Evolutionary conservation across 2,329 filamentous ascomycete genomes (phyloP).

Genomic region (Dothistroma septosporum): DNA sequence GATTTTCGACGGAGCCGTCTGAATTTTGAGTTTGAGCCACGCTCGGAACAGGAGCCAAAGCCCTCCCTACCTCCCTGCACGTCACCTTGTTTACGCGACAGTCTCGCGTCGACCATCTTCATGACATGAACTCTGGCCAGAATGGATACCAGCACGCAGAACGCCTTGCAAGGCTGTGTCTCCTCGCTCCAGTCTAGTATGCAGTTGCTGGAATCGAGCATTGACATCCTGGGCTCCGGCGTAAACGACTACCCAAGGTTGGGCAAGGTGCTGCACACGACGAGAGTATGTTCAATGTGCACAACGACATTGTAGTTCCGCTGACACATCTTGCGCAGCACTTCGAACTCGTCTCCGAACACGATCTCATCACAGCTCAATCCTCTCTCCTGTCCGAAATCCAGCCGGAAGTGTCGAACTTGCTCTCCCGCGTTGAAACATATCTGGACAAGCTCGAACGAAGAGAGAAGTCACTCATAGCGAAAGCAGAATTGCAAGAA

Average conservation of each 20-base stretch:
- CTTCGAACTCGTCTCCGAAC: conserved; percentile 87
- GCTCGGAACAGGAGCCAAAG: neutral
- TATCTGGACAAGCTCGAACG: conserved; percentile 79
- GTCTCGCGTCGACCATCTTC: conserved; percentile 3
- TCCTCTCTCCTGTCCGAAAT: conserved; percentile 82
- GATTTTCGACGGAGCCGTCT: too few relatives aligned
- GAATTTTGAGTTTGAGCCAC: neutral
- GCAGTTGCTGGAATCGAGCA: conserved; percentile 59
- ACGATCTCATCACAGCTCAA: conserved; percentile 76
- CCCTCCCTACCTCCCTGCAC: neutral
- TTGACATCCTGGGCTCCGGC: conserved; percentile 58
- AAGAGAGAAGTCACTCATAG: conserved; percentile 77
- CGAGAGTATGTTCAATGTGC: conserved; percentile 46
- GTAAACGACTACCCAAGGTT: conserved; percentile 62
- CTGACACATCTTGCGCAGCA: conserved; percentile 53
- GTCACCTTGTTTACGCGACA: neutral
- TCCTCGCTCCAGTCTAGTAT: conserved; percentile 58
- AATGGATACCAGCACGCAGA: conserved; percentile 31
- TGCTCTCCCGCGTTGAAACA: conserved; percentile 76
- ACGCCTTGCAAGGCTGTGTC: conserved; percentile 57
- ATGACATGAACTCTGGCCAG: neutral
- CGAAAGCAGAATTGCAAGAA: conserved; percentile 77
- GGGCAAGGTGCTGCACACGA: conserved; percentile 60
- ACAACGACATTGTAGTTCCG: neutral
- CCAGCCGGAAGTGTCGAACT: conserved; percentile 73